phyloP scores from a whole-genome alignment of 768 basidiomycete species.

The Dioszegia hungarica region DNA sequence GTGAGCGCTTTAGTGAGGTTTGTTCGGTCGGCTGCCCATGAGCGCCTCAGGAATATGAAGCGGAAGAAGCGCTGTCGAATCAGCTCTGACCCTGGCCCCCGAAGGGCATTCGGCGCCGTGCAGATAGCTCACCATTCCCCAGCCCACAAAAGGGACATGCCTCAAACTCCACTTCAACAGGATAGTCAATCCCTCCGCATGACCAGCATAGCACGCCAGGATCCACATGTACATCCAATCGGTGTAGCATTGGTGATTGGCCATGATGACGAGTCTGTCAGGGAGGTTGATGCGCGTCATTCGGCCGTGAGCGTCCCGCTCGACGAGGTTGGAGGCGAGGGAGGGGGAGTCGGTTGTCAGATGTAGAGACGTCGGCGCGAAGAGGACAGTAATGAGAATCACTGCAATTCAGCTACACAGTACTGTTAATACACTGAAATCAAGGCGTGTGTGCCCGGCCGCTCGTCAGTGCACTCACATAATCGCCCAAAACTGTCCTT shows the following conservation, averaged over 20 bases:
- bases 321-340: constrained; percentile 56
- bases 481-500: constrained; percentile 77
- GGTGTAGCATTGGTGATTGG: constrained; percentile 68
- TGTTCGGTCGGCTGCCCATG: constrained; percentile 77
- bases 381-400: constrained; percentile 39
- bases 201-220: constrained; percentile 34
- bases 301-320: constrained; percentile 57
- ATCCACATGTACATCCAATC: constrained; percentile 67
- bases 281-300: constrained; percentile 66
- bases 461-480: no score
- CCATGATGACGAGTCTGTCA: constrained; percentile 72
- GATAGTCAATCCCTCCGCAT: constrained; percentile 70
- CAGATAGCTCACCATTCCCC: constrained; percentile 57
- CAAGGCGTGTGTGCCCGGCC: no score
- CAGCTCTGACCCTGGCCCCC: background rate
- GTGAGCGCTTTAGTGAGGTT: constrained; percentile 65
- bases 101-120: no score
- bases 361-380: constrained; percentile 36
- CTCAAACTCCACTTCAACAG: constrained; percentile 87
- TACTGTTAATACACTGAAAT: background rate
- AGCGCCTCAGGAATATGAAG: constrained; percentile 88
- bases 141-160: constrained; percentile 79
- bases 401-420: constrained; percentile 18
- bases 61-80: constrained; percentile 77
- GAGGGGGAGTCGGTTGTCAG: constrained; percentile 41